Evolutionary conservation across 805 yeast species (phyloP).

Genomic region (Schwanniomyces pseudopolymorphus): DNA sequence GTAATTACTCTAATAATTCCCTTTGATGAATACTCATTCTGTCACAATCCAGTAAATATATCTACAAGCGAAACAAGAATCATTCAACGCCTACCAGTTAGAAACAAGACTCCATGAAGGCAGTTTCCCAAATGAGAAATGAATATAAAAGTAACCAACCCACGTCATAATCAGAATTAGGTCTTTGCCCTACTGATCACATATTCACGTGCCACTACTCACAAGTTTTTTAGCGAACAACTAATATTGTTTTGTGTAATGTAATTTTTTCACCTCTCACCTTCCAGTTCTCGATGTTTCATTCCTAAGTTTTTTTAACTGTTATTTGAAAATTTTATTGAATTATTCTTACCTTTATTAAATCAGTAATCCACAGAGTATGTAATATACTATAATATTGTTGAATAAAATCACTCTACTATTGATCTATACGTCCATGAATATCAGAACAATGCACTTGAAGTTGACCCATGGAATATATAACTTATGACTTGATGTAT

Average conservation of each 20-base stretch:
- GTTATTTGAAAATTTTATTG: slow-evolving; percentile 2
- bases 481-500: not conserved
- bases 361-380: slow-evolving; percentile 3
- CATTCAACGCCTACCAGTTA: too few relatives aligned
- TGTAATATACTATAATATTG: not conserved
- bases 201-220: not conserved
- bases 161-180: not conserved
- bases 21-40: too few relatives aligned
- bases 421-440: not conserved
- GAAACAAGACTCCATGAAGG: too few relatives aligned
- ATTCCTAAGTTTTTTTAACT: slow-evolving; percentile 2
- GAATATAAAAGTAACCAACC: too few relatives aligned
- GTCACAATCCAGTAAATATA: too few relatives aligned
- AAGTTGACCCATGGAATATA: not conserved
- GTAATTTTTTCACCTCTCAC: not conserved
- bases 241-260: not conserved
- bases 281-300: not conserved
- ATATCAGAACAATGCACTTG: not conserved
- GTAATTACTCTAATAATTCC: too few relatives aligned
- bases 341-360: slow-evolving; percentile 1
- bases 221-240: not conserved
- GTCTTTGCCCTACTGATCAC: not conserved
- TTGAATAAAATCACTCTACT: not conserved
- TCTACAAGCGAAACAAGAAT: too few relatives aligned
- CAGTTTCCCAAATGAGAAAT: too few relatives aligned